Evolutionary conservation across 2,329 filamentous ascomycete genomes (phyloP), one percentile per base, ranked within the genome.

Genomic region (Aspergillus sp.): DNA sequence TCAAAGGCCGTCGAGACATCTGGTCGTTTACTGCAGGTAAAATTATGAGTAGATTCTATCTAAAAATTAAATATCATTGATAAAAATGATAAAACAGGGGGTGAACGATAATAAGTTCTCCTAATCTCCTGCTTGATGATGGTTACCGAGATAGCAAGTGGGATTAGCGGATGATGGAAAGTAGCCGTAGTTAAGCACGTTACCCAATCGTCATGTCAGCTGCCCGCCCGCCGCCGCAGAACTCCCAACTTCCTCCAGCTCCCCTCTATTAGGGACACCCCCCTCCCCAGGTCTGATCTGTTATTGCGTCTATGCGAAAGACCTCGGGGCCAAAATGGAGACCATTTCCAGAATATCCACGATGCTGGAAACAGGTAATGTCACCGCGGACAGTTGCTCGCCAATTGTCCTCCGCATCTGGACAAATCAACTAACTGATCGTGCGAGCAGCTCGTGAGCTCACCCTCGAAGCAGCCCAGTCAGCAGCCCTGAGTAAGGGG

Each of bases 401-500:
- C 21, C 53, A 25, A 32, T 47, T 45, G 51, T 56, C 45, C 21
- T 57, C 41, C 56, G 52, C 55, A 38, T 48, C 47, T 54, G 48
- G 60, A 56, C 64, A 66, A 60, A 67, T 61, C 51, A 55, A 59
- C 61, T 62, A 55, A 66, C 62, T 64, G 52, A 63, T 58, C 60
- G 63, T 66, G 61, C 60, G 55, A 58, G 69, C 80, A 97, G 95
- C 95, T 74, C 90, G 95, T 79, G 95, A 98, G 80, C 89, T 99
- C 74, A 99, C 95, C 59, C 88, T 99, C 79, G 95, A 99, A 85
- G 95, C 95, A 68, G 94, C 95, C 70, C 91, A 93, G 77, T 91
- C 92, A 69, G 92, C 93, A 69, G 87, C 91, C 72, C 79, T 79
- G 65, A 79, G 78, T 63, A 77, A 79, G 65, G 71, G 69, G 47